Base-by-base conservation (phyloP, 345 rosid species). In the Heritiera fomes region DNA sequence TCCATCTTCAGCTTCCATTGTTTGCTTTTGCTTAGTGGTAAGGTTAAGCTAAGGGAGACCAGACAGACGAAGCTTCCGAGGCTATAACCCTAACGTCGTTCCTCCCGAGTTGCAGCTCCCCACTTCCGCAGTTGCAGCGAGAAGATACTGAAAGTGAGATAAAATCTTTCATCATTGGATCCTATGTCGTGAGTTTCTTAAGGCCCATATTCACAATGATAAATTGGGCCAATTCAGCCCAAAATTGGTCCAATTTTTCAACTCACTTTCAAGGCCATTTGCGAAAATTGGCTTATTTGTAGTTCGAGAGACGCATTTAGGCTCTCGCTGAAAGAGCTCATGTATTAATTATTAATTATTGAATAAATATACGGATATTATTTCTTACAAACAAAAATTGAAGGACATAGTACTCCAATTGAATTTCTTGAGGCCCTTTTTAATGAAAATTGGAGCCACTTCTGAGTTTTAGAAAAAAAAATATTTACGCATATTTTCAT, bases 1-100 rank as follows among this genome's bases (percentile, higher is more conserved):
- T 79, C 88, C 98, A 6, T 89, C 97, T 46, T 82, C 87, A 12
- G 86, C 93, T 79, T 91, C 99, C 99, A 96, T 94, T 52, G 70
- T 15, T 34, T 7, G 45, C 45, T 2, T 41, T 17, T 53, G 18
- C 30, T 53, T 9, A 14, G 10, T 30, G n/a, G 75, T 7, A 52
- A 23, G 20, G 15, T 2, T 7, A 52, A 23, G 20, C 8, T 2
- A 68, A 30, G 45, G 45, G 8, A 49, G 38, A 68, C 4, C 17
- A 49, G 20, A 7, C 1, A 76, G 72, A 46, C 45, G 34, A 49
- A 49, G 13, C 7, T 66, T 59, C 14, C 23, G 18, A 68, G 60
- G 30, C 78, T 40, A 56, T 67, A 82, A 78, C 88, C 90, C 84
- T 85, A 79, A 45, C 55, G 75, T 66, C 23, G 73, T 50, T 65